Conservation (phyloP, 371 early-diverging fungal genomes). For the Sporodiniella umbellata region DNA sequence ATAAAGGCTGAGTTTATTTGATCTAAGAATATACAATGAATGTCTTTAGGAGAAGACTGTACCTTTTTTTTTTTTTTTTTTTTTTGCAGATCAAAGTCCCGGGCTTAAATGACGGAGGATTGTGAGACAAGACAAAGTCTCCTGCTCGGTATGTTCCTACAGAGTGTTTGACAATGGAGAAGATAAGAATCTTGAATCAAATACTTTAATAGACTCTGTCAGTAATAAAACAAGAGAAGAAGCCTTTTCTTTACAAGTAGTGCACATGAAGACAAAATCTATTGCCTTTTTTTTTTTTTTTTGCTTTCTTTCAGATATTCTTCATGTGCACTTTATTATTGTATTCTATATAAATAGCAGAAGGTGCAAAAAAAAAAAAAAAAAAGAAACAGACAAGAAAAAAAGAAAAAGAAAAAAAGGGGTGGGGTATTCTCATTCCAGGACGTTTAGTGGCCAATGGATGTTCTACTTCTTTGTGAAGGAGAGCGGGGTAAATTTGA, state of each 20-base stretch:
- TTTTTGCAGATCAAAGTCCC: no score
- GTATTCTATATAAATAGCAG: background rate
- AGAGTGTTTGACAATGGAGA: no score
- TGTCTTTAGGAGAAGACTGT: no score
- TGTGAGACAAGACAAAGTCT: no score
- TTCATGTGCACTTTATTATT: background rate
- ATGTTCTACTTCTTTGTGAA: conserved; percentile 25
- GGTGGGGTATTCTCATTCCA: background rate
- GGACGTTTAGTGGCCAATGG: background rate
- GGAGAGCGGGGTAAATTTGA: conserved; percentile 37
- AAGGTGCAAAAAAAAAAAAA: background rate
- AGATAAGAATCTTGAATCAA: background rate
- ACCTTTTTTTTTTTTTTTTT: no score
- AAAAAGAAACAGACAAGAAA: no score
- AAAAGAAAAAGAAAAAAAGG: background rate
- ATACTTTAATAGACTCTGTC: background rate
- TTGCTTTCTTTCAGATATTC: background rate
- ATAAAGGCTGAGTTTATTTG: no score
- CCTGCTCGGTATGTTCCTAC: no score
- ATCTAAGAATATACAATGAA: no score
- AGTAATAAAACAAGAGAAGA: background rate
- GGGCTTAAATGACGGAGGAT: no score
- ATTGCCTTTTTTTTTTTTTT: no score
- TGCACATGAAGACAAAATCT: no score
- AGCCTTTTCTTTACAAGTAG: background rate